phyloP scores from a whole-genome alignment of 768 basidiomycete species.

The Phaffia australis region DNA sequence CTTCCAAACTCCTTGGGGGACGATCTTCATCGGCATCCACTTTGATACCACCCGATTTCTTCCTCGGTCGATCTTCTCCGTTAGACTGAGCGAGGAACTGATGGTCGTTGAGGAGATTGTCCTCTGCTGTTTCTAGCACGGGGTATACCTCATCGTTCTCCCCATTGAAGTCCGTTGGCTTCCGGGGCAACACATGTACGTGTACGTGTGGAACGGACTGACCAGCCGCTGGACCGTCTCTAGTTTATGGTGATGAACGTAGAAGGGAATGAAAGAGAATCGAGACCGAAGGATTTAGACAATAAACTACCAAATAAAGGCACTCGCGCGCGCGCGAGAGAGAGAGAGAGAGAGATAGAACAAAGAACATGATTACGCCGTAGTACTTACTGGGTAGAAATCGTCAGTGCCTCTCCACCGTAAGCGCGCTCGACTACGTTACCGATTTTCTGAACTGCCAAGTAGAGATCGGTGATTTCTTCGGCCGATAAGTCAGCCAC shows the following conservation, averaged over 20 bases:
- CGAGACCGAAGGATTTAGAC: neutral
- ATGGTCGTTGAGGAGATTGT: constrained; percentile 34
- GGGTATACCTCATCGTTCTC: constrained; percentile 48
- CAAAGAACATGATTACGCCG: too few relatives aligned
- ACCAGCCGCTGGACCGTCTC: constrained; percentile 83
- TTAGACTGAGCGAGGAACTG: constrained; percentile 25
- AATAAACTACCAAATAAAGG: neutral
- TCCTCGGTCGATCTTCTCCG: neutral
- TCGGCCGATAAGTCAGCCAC: constrained; percentile 44
- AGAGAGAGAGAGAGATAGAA: neutral
- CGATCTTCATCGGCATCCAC: constrained; percentile 63
- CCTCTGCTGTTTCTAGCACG: constrained; percentile 50
- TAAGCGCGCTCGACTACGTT: constrained; percentile 69
- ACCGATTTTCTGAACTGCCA: constrained; percentile 66
- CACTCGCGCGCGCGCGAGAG: too few relatives aligned
- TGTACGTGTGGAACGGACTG: constrained; percentile 90
- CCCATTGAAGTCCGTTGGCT: constrained; percentile 43
- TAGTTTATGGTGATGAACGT: neutral
- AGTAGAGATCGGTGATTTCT: constrained; percentile 73
- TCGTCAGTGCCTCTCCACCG: constrained; percentile 67
- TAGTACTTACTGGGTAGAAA: constrained; percentile 66
- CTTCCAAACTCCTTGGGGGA: constrained; percentile 51
- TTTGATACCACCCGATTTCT: constrained; percentile 37
- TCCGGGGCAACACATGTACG: constrained; percentile 81
- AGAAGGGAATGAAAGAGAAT: neutral